Evolutionary conservation across 163 green algal species (phyloP).

Genomic region (Volvox carteri): DNA sequence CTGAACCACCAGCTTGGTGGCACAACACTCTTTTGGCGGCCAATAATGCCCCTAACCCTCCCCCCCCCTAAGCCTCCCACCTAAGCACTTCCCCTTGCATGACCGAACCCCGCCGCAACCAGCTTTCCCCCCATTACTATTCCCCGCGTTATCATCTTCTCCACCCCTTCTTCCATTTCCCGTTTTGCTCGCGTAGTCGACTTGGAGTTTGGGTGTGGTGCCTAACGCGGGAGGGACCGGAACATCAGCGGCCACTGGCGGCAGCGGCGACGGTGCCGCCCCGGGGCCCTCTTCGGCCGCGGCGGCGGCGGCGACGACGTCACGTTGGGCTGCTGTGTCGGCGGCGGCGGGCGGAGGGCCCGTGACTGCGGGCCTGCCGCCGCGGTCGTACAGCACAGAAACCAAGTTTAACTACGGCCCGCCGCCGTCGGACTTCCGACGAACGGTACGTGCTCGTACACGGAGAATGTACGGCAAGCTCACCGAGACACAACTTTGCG

Average conservation of each 20-base stretch:
- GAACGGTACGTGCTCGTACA: conserved; percentile 21
- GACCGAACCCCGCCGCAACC: no score
- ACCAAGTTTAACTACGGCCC: neutral
- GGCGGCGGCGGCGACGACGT: neutral
- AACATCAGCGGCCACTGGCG: neutral
- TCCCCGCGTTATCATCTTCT: neutral
- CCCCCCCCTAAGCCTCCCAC: no score
- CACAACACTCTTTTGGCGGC: no score
- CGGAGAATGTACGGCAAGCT: neutral
- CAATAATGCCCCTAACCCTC: no score
- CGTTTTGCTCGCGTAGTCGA: no score
- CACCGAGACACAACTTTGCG: no score
- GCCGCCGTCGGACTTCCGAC: conserved; percentile 24
- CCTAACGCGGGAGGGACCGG: neutral
- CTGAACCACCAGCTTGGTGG: no score
- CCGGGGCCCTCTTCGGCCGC: neutral
- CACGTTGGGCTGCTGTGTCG: neutral
- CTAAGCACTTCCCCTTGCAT: no score
- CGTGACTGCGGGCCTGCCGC: neutral
- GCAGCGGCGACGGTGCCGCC: neutral
- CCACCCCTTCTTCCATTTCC: neutral
- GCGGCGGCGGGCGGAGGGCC: neutral
- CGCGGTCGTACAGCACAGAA: conserved; percentile 24
- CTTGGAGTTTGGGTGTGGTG: neutral
- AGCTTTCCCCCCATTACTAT: no score